Evolutionary conservation across 106 monocot genomes (phyloP).

Genomic region (Iris macrosiphon): DNA sequence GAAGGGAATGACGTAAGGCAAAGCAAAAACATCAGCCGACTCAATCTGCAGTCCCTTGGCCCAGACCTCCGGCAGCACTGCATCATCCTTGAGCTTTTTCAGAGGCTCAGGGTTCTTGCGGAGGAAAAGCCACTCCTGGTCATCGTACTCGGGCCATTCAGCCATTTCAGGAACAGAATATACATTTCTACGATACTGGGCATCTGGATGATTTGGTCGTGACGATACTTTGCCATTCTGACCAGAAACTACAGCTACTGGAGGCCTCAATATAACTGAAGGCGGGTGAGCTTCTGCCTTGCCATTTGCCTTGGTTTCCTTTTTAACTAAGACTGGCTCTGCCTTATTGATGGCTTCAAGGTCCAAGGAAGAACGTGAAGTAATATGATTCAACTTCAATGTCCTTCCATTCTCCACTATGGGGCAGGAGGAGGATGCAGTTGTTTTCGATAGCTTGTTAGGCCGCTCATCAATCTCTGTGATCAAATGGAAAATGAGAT

Average conservation of each 20-base stretch:
- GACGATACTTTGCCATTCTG: no score
- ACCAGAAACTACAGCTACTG: background rate
- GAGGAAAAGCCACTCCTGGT: conserved; percentile 47
- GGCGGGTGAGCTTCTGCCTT: conserved; percentile 10
- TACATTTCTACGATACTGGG: conserved; percentile 31
- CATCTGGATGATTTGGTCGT: conserved; percentile 46
- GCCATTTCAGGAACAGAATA: conserved; percentile 44
- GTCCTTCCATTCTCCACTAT: conserved; percentile 41
- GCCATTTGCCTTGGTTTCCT: conserved; percentile 33
- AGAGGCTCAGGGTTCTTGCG: conserved; percentile 5
- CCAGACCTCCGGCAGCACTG: conserved; percentile 33
- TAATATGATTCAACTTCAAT: conserved; percentile 5
- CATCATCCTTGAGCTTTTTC: conserved; percentile 6
- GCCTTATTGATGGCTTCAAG: conserved; percentile 10
- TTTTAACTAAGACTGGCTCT: conserved; percentile 18
- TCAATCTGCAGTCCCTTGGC: conserved; percentile 29
- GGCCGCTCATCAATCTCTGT: conserved; percentile 43
- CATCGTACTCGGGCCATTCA: conserved; percentile 33
- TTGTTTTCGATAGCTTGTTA: conserved; percentile 33
- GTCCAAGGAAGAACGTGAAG: conserved; percentile 9
- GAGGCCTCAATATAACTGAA: background rate
- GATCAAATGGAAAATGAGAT: conserved; percentile 25
- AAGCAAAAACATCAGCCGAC: conserved; percentile 34
- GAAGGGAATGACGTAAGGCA: conserved; percentile 70
- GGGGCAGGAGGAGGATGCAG: conserved; percentile 15